Evolutionary conservation across 1,139 yeast species (phyloP).

Genomic region (Blastobotrys apis): DNA sequence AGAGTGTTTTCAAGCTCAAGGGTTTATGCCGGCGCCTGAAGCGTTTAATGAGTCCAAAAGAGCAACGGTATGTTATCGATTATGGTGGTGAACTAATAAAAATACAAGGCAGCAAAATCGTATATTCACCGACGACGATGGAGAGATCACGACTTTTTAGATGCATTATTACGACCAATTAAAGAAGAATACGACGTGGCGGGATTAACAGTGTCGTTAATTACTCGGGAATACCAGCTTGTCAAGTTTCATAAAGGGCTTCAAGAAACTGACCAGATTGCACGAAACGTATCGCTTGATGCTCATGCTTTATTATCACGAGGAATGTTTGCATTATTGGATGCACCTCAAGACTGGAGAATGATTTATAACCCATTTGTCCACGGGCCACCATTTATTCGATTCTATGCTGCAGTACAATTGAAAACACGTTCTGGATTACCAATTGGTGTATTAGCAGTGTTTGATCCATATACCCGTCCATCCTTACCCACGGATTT

Average conservation of each 20-base stretch:
- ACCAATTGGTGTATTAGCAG: constrained; percentile 56
- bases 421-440: constrained; percentile 39
- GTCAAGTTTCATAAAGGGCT: constrained; percentile 45
- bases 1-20: constrained; percentile 44
- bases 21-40: constrained; percentile 56
- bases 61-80: constrained; percentile 14
- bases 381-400: constrained; percentile 53
- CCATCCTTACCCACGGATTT: constrained; percentile 38
- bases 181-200: constrained; percentile 40
- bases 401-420: constrained; percentile 63
- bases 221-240: constrained; percentile 47
- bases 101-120: constrained; percentile 38
- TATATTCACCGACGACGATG: constrained; percentile 48
- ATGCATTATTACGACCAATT: constrained; percentile 34
- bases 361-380: constrained; percentile 57
- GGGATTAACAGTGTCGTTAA: constrained; percentile 56
- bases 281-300: constrained; percentile 57
- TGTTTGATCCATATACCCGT: constrained; percentile 51
- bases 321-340: constrained; percentile 49
- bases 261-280: constrained; percentile 38
- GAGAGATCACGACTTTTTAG: constrained; percentile 44
- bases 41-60: constrained; percentile 28
- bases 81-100: background rate
- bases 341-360: constrained; percentile 68
- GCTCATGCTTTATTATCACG: constrained; percentile 61